Percentiles rank a stretch among this genome's conserved stretches.
Conservation (phyloP, 2,329 filamentous ascomycete genomes). For the Fusarium ramigenum region DNA sequence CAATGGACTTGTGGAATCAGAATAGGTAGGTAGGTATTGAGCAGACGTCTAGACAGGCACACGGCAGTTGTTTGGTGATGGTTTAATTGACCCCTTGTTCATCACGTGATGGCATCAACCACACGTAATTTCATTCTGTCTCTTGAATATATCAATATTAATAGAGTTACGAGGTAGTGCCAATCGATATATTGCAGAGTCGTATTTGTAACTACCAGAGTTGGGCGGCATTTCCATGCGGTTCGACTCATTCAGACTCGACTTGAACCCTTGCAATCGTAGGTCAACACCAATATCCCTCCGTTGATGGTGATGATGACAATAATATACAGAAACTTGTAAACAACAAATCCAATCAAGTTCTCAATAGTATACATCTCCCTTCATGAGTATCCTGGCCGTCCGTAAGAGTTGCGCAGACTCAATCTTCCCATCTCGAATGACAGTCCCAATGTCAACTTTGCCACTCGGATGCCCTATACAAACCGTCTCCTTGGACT, state of each 20-base stretch:
- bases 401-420: constrained; percentile 59
- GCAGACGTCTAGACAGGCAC: not conserved
- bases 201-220: not conserved
- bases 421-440: constrained; percentile 51
- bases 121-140: not conserved
- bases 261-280: not conserved
- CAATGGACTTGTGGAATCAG: not conserved
- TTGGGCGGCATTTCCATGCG: not conserved
- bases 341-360: not conserved
- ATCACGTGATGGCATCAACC: constrained; percentile 14
- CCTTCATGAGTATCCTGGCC: constrained; percentile 60
- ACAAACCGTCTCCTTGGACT: constrained; percentile 44
- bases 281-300: too few species aligned
- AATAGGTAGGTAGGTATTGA: not conserved
- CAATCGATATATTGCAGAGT: not conserved
- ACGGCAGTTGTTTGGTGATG: not conserved
- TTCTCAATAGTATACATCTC: constrained; percentile 55
- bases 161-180: not conserved
- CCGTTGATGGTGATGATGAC: not conserved
- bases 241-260: not conserved
- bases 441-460: constrained; percentile 56
- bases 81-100: not conserved
- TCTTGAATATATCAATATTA: not conserved
- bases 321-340: not conserved
- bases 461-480: constrained; percentile 59